Base-by-base conservation (phyloP, 1,139 yeast species). In the Ashbya aceris region DNA sequence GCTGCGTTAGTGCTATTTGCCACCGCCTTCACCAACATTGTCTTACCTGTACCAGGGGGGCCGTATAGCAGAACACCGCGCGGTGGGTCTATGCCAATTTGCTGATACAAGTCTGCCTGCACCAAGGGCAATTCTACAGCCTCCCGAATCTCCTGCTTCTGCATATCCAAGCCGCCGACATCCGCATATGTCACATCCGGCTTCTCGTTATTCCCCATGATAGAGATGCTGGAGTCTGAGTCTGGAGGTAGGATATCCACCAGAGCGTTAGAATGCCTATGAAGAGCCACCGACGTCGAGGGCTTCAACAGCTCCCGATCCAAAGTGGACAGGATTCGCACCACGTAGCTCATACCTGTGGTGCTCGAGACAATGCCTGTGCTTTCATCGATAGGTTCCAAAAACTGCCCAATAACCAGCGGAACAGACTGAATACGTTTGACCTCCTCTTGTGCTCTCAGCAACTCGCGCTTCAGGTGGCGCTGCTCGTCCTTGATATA, bases 1-100 rank as follows among this genome's bases (percentile, higher is more conserved):
- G 96, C 74, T 1, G 98, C 98, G 2, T 95, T 85, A 2, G 97
- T 82, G 45, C 91, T 80, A 65, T 93, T 91, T 12, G 99, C 99
- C 40, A 93, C 99, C 0, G 99, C 98, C 66, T 93, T 93, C 42
- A 89, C 99, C 63, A 93, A 75, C 96, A 93, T 87, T 32, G 99
- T 93, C 66, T 93, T 93, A 56, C 99, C 99, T 3, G 98, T 93
- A 63, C 99, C 99, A 39, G 99, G 99, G 12, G 98, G 97, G 17
- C 99, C 99, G 65, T 91, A 93, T 48, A 93, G 71, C 53, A 93
- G 69, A 30, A 93, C 98, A 58, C 99, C 99, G 55, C 97, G 77
- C 49, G 99, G 98, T 30, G 98, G 98, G 58, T 93, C 97, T 52
- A 93, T 93, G 67, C 99, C 99, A 61, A 93, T 93, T 66, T 93